Evolutionary conservation across 2,329 filamentous ascomycete species (phyloP), one percentile per base, ranked within the genome.

Genomic region (Calonectria pauciramosa): DNA sequence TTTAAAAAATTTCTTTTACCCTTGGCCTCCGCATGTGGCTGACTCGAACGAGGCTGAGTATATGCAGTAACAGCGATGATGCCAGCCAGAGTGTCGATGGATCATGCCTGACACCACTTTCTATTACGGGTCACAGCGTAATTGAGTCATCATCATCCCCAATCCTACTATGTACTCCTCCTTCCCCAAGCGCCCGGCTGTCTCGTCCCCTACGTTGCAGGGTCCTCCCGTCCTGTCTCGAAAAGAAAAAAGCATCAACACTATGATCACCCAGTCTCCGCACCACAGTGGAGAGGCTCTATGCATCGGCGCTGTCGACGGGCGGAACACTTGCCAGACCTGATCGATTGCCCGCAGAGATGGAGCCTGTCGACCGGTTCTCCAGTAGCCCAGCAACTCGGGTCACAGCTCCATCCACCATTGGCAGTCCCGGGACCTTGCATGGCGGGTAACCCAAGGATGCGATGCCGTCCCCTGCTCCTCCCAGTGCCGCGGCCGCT

Each of bases 371-470:
- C n/a, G 32, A 52, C 28, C 20, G 38, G 34, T 32, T 44, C 44
- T 64, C 65, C 54, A 72, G 44, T 68, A 38, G 68, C 64, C 70
- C 70, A 72, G 65, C 70, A 72, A 64, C 54, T 68, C 65, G 70
- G 70, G 63, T 47, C 56, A 18, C 11, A 44, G 20, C 28, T 47
- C 30, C 38, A 56, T 26, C 41, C 41, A n/a, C 44, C 56, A 63
- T 63, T 63, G 56, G 56, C 34, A 63, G 34, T 63, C 69, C 70
- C 32, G 38, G 41, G 63, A 34, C 36, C 52, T 67, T 56, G 63
- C 70, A 56, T 64, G 32, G 36, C 70, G 64, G 52, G 70, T 63
- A 72, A 72, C 56, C 26, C 70, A 32, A 60, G 68, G 70, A 66
- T 64, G 44, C 65, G 70, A 30, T 63, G 64, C 70, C 70, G 69